Conservation (phyloP, 2,329 filamentous ascomycete genomes). For the Aspergillus sp. region DNA sequence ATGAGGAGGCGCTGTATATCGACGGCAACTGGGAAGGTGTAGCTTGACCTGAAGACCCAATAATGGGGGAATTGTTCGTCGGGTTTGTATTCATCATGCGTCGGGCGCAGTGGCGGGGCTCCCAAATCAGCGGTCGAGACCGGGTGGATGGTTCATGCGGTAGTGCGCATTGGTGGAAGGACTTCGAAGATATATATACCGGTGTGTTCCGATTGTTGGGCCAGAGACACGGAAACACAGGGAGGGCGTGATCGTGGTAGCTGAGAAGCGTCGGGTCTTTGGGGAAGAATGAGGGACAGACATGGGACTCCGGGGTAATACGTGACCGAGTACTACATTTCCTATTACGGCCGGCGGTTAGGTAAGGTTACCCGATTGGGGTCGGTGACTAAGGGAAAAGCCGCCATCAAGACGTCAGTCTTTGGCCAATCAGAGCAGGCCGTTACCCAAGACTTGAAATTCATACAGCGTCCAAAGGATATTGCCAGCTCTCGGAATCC, state of each 20-base stretch:
- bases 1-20: constrained; percentile 2
- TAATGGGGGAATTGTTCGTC: constrained; percentile 12
- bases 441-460: neutral
- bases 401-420: neutral
- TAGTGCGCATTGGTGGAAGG: neutral
- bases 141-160: constrained; percentile 12
- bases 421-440: neutral
- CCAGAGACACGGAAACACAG: neutral
- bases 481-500: too few relatives aligned
- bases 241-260: neutral
- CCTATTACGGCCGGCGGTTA: too few relatives aligned
- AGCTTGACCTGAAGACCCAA: constrained; percentile 10
- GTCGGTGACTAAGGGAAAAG: too few relatives aligned
- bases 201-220: neutral
- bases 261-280: neutral
- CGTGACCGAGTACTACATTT: neutral
- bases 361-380: too few relatives aligned
- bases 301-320: constrained; percentile 10
- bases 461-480: too few relatives aligned
- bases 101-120: constrained; percentile 21
- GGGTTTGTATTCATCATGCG: constrained; percentile 21
- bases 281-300: neutral
- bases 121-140: constrained; percentile 16
- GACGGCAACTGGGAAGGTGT: constrained; percentile 9
- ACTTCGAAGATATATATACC: neutral